phyloP scores from a whole-genome alignment of 208 protist genomes.

The Trypanosoma grayi region DNA sequence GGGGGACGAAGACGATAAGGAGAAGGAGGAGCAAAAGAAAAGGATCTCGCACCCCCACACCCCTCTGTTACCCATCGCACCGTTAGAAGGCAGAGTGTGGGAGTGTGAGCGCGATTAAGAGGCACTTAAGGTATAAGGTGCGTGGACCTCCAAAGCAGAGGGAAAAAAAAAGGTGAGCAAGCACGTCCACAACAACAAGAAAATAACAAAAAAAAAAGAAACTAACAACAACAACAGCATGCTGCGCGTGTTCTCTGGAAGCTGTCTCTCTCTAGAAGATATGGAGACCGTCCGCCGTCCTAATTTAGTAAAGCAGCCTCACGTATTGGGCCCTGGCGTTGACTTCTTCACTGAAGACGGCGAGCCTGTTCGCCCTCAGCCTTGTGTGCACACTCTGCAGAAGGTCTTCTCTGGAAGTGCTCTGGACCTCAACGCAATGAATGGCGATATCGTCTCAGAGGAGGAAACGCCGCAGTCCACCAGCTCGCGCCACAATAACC shows the following conservation, averaged over 20 bases:
- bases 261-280: conserved; percentile 88
- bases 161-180: conserved; percentile 8
- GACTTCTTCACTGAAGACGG: conserved; percentile 89
- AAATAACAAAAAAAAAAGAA: conserved; percentile 5
- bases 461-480: conserved; percentile 31
- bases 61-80: no score
- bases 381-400: conserved; percentile 71
- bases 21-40: no score
- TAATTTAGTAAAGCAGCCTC: conserved; percentile 68
- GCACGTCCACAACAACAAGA: conserved; percentile 1
- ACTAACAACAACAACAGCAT: conserved; percentile 22
- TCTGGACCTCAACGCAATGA: conserved; percentile 83
- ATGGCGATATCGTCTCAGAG: conserved; percentile 60
- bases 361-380: conserved; percentile 79
- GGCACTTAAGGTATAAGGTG: background rate
- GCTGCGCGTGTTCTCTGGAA: conserved; percentile 87
- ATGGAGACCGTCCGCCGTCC: conserved; percentile 77
- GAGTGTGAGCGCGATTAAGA: background rate
- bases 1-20: no score
- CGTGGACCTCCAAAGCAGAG: no score
- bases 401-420: conserved; percentile 89
- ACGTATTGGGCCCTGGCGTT: conserved; percentile 79
- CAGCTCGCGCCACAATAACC: conserved; percentile 2
- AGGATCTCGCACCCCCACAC: no score
- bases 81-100: background rate